Percentiles rank a stretch among this genome's conserved stretches.
These are phyloP conservation scores for Conringia planisiliqua DNA, from an alignment of 345 rosid species.

Conservation along the genomic window DNA sequence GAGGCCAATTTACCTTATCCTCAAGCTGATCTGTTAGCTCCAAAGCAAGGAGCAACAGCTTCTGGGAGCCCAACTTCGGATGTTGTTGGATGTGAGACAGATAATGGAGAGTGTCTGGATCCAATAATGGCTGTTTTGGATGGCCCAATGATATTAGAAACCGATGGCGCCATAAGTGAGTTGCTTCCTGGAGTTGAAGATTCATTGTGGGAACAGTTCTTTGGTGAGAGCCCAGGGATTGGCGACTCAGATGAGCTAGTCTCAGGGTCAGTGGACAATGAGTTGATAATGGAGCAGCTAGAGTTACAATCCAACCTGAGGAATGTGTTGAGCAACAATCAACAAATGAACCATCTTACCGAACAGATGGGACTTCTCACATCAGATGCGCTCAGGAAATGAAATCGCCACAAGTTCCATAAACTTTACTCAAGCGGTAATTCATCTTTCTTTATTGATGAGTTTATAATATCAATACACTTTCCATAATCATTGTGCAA, in stretches of 20 bases:
- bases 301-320: constrained; percentile 34
- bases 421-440: constrained; percentile 3
- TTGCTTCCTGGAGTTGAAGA: constrained; percentile 55
- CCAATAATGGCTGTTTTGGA: constrained; percentile 41
- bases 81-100: constrained; percentile 41
- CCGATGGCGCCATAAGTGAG: constrained; percentile 34
- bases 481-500: background rate
- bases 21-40: constrained; percentile 33
- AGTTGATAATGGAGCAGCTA: constrained; percentile 30
- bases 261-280: constrained; percentile 45
- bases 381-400: constrained; percentile 37
- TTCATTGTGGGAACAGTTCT: constrained; percentile 66
- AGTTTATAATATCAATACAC: background rate
- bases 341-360: constrained; percentile 58
- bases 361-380: constrained; percentile 77
- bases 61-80: constrained; percentile 38
- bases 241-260: constrained; percentile 56
- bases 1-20: constrained; percentile 14
- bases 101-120: constrained; percentile 45
- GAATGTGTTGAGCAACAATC: constrained; percentile 46
- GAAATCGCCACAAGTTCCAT: constrained; percentile 19
- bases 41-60: constrained; percentile 24
- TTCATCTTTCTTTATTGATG: background rate
- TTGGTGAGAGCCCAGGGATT: constrained; percentile 44
- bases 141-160: constrained; percentile 37